Evolutionary conservation across 2,329 filamentous ascomycete genomes (phyloP), one percentile per base, ranked within the genome.

Genomic region (Fusarium goolgardi): DNA sequence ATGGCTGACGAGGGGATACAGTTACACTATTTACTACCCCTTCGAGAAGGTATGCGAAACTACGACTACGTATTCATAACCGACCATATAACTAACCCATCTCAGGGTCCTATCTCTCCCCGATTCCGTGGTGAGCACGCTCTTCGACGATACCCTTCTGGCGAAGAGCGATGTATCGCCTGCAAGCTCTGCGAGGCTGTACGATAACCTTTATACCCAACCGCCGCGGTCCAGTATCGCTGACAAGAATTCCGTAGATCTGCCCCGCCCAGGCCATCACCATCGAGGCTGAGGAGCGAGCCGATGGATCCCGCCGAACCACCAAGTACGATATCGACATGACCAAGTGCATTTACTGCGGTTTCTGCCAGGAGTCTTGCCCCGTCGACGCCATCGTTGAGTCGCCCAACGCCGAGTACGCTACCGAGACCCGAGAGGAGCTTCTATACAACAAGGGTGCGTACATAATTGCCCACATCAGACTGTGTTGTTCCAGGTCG

Each of bases 331-430:
- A 99, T 80, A 97, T 99, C 78, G 96, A 99, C 83, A 99, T 99
- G 96, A 98, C 96, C 77, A 99, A 99, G 87, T 99, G 96, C 85
- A 99, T 99, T 82, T 99, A 98, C 89, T 98, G 96, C 81, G 96
- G 96, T 52, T 96, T 97, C 84, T 98, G 96, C 88, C 95, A 97
- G 85, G 96, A 99, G 85, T 97, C 93, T 71, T 99, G 96, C 84
- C 96, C 96, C 44, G 96, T 99, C 56, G 96, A 99, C 82, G 96
- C 96, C 63, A 99, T 88, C 71, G 86, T 89, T 57, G 86, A 88
- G 80, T 86, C 83, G 49, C 86, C 86, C 71, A 88, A 88, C 73
- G 85, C 86, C 73, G 86, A 89, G 78, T 88, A 89, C 73, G 83
- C 86, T 41, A 88, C 86, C 39, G 86, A 88, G 82, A 88, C 86